Base-by-base conservation (phyloP, 306 rosid species). In the Cucumis cinereus region DNA sequence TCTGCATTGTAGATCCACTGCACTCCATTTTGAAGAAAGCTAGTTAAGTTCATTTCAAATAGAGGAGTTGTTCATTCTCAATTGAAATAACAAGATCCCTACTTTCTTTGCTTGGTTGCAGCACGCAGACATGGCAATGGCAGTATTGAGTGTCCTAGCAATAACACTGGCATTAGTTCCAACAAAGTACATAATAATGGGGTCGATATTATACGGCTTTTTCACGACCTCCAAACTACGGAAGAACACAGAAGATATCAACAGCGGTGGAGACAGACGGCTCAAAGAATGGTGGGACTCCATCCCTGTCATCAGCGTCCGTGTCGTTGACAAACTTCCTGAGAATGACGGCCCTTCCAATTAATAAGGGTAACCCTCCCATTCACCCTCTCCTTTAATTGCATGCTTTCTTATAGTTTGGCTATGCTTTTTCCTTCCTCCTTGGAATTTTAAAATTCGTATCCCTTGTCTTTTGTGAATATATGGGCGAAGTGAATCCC, bases 261-360 rank as follows among this genome's bases (percentile, higher is more conserved):
- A 22, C 41, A 68, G 72, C 72, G 59, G 83, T 53, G 89, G 92
- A 30, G 83, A 87, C 79, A 83, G 97, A 85, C 67, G 99, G 24
- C 75, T 88, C 67, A 89, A 77, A 74, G 99, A 94, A 82, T 94
- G 99, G 99, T 90, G 97, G 99, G 99, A 92, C 61, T 85, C 96
- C 7, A 92, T 94, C 73, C 97, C 99, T 11, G 82, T 94, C 0
- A 83, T 92, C 75, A 89, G 88, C 20, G 86, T 94, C 40, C 90
- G 87, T 20, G 83, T 93, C 17, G 96, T 85, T 7, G 80, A 85
- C 61, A 68, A n/a, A 6, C 63, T 73, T 35, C 63, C 77, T 4
- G 74, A 66, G 30, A 38, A n/a, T 0, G 30, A n/a, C 43, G 0
- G 24, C 41, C 58, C 58, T 17, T 71, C 75, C 16, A 10, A 26